These are phyloP conservation scores for Rhinocladiella similis DNA, from an alignment of 2,329 filamentous ascomycete genomes.

Conservation along the genomic window DNA sequence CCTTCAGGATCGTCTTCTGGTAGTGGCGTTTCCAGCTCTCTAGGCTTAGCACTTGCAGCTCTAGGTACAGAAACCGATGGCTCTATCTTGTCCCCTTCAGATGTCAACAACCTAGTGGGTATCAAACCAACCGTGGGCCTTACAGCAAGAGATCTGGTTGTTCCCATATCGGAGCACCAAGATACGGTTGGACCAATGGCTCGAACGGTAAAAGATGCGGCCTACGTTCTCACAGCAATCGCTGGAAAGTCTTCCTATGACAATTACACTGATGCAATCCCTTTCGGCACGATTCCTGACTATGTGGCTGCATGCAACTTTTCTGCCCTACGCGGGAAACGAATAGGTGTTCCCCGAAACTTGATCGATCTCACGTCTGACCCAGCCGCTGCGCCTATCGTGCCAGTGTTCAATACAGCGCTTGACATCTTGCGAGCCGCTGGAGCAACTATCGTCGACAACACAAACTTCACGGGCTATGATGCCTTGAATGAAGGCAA, in stretches of 20 bases:
- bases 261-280: conserved; percentile 61
- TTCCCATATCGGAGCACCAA: conserved; percentile 56
- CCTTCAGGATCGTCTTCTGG: conserved; percentile 64
- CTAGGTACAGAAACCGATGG: conserved; percentile 67
- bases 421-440: conserved; percentile 54
- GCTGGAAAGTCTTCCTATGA: conserved; percentile 54
- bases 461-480: conserved; percentile 60
- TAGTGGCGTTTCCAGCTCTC: conserved; percentile 58
- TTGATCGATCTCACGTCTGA: conserved; percentile 45
- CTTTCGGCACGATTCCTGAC: conserved; percentile 54
- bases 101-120: conserved; percentile 62
- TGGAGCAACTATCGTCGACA: conserved; percentile 62
- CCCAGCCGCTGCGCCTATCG: conserved; percentile 40
- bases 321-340: conserved; percentile 54
- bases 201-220: conserved; percentile 59
- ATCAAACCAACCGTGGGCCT: conserved; percentile 66
- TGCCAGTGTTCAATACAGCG: conserved; percentile 57
- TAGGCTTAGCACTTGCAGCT: conserved; percentile 60
- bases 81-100: conserved; percentile 59
- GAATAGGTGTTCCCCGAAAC: conserved; percentile 66
- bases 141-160: conserved; percentile 53
- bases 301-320: conserved; percentile 61
- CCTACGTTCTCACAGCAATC: conserved; percentile 60
- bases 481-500: conserved; percentile 36
- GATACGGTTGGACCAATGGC: conserved; percentile 53